phyloP scores from a whole-genome alignment of 495 filamentous ascomycete genomes.

The Annulohypoxylon maeteangense region DNA sequence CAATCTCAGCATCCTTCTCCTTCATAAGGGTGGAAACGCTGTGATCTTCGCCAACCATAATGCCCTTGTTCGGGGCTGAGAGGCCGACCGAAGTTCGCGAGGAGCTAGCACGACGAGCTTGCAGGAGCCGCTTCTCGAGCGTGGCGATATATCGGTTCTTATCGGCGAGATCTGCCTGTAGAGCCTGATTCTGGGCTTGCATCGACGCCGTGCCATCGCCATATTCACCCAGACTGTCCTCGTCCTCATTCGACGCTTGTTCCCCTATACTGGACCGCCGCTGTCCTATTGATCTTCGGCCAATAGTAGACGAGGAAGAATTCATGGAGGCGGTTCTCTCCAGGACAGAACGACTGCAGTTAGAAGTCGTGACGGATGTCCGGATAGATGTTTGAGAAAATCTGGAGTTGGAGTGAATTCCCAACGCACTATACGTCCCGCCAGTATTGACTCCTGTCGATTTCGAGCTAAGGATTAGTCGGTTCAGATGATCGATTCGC shows the following conservation, averaged over 20 bases:
- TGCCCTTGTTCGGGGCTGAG: conserved; percentile 64
- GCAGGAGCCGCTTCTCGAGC: conserved; percentile 88
- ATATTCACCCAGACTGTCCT: conserved; percentile 81
- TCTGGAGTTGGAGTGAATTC: conserved; percentile 73
- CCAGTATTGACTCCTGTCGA: conserved; percentile 89
- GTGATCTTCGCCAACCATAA: conserved; percentile 73
- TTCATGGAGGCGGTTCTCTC: conserved; percentile 74
- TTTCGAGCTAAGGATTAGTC: conserved; percentile 93
- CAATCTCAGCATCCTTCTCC: conserved; percentile 95
- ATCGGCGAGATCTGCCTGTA: conserved; percentile 92
- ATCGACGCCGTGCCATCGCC: conserved; percentile 87
- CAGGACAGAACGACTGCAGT: conserved; percentile 64
- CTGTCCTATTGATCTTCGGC: conserved; percentile 56
- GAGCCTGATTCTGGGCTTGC: conserved; percentile 80
- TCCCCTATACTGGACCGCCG: conserved; percentile 55
- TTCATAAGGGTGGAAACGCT: conserved; percentile 73
- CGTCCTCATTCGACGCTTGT: conserved; percentile 65
- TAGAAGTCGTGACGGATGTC: conserved; percentile 80
- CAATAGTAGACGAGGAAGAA: conserved; percentile 69
- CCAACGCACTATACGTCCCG: conserved; percentile 76
- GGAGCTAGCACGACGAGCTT: conserved; percentile 91
- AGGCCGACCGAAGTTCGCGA: conserved; percentile 81
- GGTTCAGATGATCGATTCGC: conserved; percentile 96
- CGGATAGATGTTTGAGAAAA: conserved; percentile 65
- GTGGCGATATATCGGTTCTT: conserved; percentile 97